These are phyloP conservation scores for Protomyces lactucae-debilis DNA, from an alignment of 1,139 yeast genomes.

Conservation along the genomic window DNA sequence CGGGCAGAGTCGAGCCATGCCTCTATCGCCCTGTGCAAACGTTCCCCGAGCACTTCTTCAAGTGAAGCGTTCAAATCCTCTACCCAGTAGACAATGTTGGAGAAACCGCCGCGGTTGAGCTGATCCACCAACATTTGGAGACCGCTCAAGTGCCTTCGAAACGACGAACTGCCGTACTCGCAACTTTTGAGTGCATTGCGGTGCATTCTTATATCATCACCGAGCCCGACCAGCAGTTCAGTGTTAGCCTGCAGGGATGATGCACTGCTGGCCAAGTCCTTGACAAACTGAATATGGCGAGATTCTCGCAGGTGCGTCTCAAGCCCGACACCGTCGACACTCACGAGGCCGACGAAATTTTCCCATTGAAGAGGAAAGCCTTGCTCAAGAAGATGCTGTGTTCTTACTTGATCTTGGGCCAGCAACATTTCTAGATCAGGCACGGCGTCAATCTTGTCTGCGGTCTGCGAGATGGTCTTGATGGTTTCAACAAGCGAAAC, in stretches of 20 bases:
- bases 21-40: slow-evolving; percentile 37
- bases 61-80: slow-evolving; percentile 45
- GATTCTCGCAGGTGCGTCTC: slow-evolving; percentile 6
- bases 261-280: slow-evolving; percentile 44
- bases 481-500: slow-evolving; percentile 52
- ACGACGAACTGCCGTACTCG: slow-evolving; percentile 35
- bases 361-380: slow-evolving; percentile 44
- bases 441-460: slow-evolving; percentile 38
- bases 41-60: slow-evolving; percentile 39
- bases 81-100: slow-evolving; percentile 44
- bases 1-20: slow-evolving; percentile 34
- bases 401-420: slow-evolving; percentile 41
- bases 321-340: slow-evolving; percentile 12
- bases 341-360: slow-evolving; percentile 41
- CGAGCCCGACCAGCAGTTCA: slow-evolving; percentile 35
- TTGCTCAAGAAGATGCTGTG: slow-evolving; percentile 39
- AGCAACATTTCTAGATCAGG: slow-evolving; percentile 47
- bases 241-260: slow-evolving; percentile 42
- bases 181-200: slow-evolving; percentile 40
- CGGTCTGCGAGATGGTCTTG: slow-evolving; percentile 38
- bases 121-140: slow-evolving; percentile 47
- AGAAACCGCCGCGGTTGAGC: slow-evolving; percentile 46
- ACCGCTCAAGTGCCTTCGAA: slow-evolving; percentile 15
- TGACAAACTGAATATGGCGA: slow-evolving; percentile 39
- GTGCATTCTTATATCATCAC: slow-evolving; percentile 33